A percentile compares a stretch with the other conserved stretches of the same genome.
These are phyloP conservation scores for Nicotiana rustica DNA, from an alignment of 305 asterid species.

Conservation along the genomic window DNA sequence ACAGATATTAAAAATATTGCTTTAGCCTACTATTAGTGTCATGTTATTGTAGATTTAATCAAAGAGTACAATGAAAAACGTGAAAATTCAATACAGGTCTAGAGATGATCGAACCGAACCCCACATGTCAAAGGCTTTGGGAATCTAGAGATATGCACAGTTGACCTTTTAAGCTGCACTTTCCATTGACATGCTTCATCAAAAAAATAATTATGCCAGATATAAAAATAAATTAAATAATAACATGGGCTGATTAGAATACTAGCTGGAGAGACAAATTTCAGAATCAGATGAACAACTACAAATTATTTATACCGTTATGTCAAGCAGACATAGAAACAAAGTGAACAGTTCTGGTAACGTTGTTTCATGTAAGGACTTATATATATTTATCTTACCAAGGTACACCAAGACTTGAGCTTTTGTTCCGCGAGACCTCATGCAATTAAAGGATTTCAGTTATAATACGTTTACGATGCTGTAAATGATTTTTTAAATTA, in stretches of 20 bases:
- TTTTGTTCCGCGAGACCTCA: not conserved
- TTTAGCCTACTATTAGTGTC: too few species aligned
- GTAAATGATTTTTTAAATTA: too few species aligned
- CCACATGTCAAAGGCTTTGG: not conserved
- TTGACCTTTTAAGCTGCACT: not conserved
- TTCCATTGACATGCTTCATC: not conserved
- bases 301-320: conserved; percentile 13
- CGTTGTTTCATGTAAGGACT: not conserved
- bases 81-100: not conserved
- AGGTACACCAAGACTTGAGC: not conserved
- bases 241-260: not conserved
- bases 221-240: not conserved
- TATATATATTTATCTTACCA: not conserved
- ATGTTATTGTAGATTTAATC: not conserved
- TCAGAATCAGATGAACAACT: conserved; percentile 11
- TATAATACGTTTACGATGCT: too few species aligned
- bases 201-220: not conserved
- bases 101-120: not conserved
- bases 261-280: conserved; percentile 24
- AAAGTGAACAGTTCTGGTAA: conserved; percentile 29
- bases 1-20: too few species aligned
- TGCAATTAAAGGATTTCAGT: too few species aligned
- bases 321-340: conserved; percentile 31
- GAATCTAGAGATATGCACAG: not conserved
- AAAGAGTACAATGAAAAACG: not conserved